Conservation (phyloP, 2,329 filamentous ascomycete genomes). For the Epichloe sp. region DNA sequence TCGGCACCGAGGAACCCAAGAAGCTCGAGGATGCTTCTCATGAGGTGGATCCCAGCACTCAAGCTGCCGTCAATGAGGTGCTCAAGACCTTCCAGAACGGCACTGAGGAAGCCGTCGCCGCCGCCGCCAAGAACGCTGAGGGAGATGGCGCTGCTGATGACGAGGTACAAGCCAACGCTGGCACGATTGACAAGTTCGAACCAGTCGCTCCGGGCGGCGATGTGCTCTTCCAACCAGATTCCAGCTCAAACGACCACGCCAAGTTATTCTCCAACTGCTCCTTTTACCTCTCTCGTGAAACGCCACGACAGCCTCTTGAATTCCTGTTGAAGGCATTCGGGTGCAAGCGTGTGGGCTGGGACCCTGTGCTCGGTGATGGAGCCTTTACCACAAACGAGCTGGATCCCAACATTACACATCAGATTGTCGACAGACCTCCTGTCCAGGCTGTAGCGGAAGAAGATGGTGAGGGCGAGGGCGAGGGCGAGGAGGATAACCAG, state of each 20-base stretch:
- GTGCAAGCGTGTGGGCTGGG: constrained; percentile 93
- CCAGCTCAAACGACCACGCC: constrained; percentile 51
- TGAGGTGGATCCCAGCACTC: constrained; percentile 47
- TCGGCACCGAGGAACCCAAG: constrained; percentile 39
- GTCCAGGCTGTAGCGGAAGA: constrained; percentile 45
- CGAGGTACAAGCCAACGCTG: constrained; percentile 22
- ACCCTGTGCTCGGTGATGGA: constrained; percentile 76
- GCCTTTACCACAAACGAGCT: constrained; percentile 83
- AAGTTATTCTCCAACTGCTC: constrained; percentile 81
- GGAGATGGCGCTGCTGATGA: constrained; percentile 28
- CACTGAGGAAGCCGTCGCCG: constrained; percentile 25
- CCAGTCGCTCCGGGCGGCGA: constrained; percentile 75
- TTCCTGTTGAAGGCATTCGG: constrained; percentile 90
- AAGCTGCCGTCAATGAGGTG: constrained; percentile 55
- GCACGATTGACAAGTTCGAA: constrained; percentile 83
- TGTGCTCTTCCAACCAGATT: constrained; percentile 64
- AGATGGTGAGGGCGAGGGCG: constrained; percentile 28
- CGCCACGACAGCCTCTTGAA: constrained; percentile 78
- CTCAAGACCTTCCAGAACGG: constrained; percentile 52
- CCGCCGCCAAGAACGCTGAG: constrained; percentile 18
- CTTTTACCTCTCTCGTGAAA: constrained; percentile 87
- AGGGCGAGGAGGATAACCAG: constrained; percentile 43
- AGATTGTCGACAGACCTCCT: constrained; percentile 83
- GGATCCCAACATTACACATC: constrained; percentile 85
- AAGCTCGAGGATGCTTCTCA: constrained; percentile 34